phyloP scores from a whole-genome alignment of 352 stramenopile species.

The Albugo laibachii region DNA sequence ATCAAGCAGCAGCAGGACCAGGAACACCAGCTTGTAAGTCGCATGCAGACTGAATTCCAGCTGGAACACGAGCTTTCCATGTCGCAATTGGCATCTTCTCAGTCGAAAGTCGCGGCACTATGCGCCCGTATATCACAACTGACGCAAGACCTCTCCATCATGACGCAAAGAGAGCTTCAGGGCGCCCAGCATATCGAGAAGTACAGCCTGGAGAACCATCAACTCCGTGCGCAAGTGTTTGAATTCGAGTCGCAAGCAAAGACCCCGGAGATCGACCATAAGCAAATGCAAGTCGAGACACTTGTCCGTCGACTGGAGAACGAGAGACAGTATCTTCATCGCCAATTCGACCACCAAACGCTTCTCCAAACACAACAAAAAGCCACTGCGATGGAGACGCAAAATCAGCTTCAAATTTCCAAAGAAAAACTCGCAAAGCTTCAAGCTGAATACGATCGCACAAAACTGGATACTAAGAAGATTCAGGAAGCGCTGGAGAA shows the following conservation, averaged over 20 bases:
- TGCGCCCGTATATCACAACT: conserved; percentile 61
- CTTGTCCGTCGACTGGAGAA: conserved; percentile 50
- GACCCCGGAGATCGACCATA: conserved; percentile 38
- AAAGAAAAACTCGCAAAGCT: no score
- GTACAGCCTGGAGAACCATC: conserved; percentile 43
- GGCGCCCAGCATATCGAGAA: conserved; percentile 51
- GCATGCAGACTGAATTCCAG: conserved; percentile 19
- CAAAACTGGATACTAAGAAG: no score
- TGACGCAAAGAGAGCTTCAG: conserved; percentile 45
- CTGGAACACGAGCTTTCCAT: conserved; percentile 32
- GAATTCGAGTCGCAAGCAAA: conserved; percentile 41
- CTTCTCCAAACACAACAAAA: background rate
- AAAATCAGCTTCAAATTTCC: no score
- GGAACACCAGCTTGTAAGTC: conserved; percentile 23
- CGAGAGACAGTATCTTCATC: conserved; percentile 66
- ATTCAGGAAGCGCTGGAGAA: no score
- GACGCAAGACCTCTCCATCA: conserved; percentile 41
- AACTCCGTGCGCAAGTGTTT: conserved; percentile 33
- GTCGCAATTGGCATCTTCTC: conserved; percentile 20
- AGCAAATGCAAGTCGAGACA: conserved; percentile 64
- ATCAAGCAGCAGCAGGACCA: conserved; percentile 36
- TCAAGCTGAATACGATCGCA: no score
- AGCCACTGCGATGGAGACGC: background rate
- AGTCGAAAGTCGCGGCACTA: conserved; percentile 39
- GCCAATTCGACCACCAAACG: conserved; percentile 29